Evolutionary conservation across 148 eudicot species (phyloP).

Genomic region (Amaranthus cruentus): DNA sequence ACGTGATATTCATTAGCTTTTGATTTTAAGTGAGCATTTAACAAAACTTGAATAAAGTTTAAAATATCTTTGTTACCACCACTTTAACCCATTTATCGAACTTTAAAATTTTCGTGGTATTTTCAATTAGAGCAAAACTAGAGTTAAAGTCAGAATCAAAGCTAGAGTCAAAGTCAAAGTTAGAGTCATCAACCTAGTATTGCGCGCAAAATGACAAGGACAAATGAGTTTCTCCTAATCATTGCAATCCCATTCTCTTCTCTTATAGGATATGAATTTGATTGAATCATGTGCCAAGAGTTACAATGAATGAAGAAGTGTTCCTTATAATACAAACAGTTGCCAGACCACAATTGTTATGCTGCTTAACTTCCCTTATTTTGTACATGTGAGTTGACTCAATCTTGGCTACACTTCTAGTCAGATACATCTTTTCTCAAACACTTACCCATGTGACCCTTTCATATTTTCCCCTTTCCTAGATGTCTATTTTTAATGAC

Average conservation of each 20-base stretch:
- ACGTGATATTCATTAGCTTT: too few species aligned
- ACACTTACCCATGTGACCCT: slow-evolving; percentile 18
- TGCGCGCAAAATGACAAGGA: too few species aligned
- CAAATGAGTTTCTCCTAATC: not conserved
- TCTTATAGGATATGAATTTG: not conserved
- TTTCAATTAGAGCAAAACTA: too few species aligned
- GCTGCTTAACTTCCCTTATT: slow-evolving; percentile 6
- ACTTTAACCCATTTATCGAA: too few species aligned
- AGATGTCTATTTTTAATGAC: not conserved
- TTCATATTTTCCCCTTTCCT: slow-evolving; percentile 1
- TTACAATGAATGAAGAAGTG: slow-evolving; percentile 16
- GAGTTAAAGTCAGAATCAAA: too few species aligned
- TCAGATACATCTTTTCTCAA: slow-evolving; percentile 15
- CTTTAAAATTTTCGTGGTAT: too few species aligned
- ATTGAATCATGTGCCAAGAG: slow-evolving; percentile 18
- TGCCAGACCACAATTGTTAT: slow-evolving; percentile 21
- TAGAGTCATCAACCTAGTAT: too few species aligned
- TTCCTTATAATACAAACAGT: slow-evolving; percentile 24
- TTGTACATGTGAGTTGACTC: slow-evolving; percentile 26
- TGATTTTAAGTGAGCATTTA: too few species aligned
- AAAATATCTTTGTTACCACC: too few species aligned
- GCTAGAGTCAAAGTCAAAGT: too few species aligned
- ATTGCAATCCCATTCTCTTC: not conserved
- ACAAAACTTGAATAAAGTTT: too few species aligned
- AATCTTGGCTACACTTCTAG: not conserved